phyloP scores from a whole-genome alignment of 192 early-diverging fungal species.

The Cladochytrium replicatum region DNA sequence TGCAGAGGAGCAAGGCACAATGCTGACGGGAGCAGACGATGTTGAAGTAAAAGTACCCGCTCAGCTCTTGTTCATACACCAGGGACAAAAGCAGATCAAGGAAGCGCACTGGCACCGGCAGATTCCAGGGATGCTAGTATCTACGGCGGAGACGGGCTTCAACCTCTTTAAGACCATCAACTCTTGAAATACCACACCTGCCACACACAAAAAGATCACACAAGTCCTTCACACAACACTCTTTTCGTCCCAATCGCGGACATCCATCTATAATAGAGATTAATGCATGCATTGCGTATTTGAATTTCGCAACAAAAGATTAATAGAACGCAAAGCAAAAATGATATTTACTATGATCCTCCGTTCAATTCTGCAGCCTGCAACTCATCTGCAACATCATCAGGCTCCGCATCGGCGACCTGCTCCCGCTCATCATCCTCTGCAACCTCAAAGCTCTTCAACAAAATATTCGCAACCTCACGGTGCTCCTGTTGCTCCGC shows the following conservation, averaged over 20 bases:
- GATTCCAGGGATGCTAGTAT: slow-evolving; percentile 79
- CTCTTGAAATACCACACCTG: slow-evolving; percentile 20
- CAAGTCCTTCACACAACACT: too few relatives aligned
- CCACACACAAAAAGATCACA: too few relatives aligned
- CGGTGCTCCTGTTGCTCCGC: slow-evolving; percentile 27
- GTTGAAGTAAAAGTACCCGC: slow-evolving; percentile 74
- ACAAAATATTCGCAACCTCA: slow-evolving; percentile 23
- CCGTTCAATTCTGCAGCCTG: too few relatives aligned
- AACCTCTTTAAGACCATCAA: slow-evolving; percentile 98
- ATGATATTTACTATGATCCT: too few relatives aligned
- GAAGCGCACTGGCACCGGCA: slow-evolving; percentile 97
- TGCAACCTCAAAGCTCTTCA: slow-evolving; percentile 28
- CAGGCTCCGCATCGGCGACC: slow-evolving; percentile 9
- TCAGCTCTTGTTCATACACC: slow-evolving; percentile 74
- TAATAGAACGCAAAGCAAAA: too few relatives aligned
- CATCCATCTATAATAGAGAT: too few relatives aligned
- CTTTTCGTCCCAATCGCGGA: too few relatives aligned
- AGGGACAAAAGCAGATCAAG: slow-evolving; percentile 90
- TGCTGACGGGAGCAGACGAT: slow-evolving; percentile 37
- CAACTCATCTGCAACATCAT: slow-evolving; percentile 9
- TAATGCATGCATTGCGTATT: too few relatives aligned
- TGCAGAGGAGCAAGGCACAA: slow-evolving; percentile 69
- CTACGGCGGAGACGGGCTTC: slow-evolving; percentile 79
- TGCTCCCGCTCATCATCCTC: slow-evolving; percentile 23
- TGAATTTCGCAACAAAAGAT: too few relatives aligned